These are phyloP conservation scores for Puccinia coronata DNA, from an alignment of 1,284 basidiomycete genomes.

Conservation along the genomic window DNA sequence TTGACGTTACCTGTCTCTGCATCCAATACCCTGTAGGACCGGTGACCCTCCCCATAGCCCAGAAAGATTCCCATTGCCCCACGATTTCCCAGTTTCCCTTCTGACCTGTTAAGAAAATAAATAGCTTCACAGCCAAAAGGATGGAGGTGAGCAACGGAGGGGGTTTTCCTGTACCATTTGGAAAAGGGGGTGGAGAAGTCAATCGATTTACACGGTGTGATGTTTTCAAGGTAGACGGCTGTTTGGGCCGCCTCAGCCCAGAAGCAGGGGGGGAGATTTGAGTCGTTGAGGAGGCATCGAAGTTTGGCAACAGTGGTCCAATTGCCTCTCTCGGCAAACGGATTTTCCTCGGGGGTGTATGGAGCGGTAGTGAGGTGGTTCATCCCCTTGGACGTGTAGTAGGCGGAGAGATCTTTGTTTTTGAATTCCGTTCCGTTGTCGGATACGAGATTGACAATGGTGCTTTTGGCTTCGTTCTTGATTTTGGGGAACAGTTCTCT, in stretches of 20 bases:
- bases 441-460: background rate
- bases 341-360: slow-evolving; percentile 13
- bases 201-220: background rate
- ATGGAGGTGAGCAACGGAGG: background rate
- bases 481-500: slow-evolving; percentile 1
- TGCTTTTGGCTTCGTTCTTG: background rate
- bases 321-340: background rate
- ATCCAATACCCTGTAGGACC: no score
- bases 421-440: slow-evolving; percentile 28
- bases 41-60: no score
- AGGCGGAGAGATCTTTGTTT: background rate
- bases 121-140: no score
- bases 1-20: no score
- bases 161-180: no score
- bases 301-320: no score
- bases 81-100: no score
- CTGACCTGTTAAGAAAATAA: no score
- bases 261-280: background rate
- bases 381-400: background rate
- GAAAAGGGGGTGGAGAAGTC: no score
- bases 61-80: no score
- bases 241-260: no score
- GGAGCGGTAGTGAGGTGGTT: background rate
- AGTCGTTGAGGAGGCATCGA: slow-evolving; percentile 21
- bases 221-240: slow-evolving; percentile 22